Base-by-base conservation (phyloP, 2,329 filamentous ascomycete species). In the Paracamarosporium sp. region DNA sequence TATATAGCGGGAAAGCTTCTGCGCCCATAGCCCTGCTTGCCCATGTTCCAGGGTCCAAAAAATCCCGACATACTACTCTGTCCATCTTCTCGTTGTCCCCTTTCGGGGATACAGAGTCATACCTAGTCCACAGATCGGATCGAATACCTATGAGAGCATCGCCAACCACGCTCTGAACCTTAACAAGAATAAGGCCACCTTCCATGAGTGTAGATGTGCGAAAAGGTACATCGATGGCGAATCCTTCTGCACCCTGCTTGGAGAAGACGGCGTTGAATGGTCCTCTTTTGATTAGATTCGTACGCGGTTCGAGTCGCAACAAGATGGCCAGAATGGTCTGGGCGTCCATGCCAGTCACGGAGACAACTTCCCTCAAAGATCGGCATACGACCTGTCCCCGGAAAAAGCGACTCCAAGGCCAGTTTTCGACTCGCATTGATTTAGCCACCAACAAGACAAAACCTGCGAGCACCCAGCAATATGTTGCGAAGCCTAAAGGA, bases 381-480 rank as follows among this genome's bases (percentile, higher is more conserved):
- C 45, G 43, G n/a, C 44, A 55, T 7, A 50, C 44, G 4, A 55
- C 51, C 22, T 44, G 28, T 13, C 43, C 41, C 5, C 30, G 40
- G 15, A 54, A 44, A 22, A 54, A 54, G 6, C 43, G 38, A 12
- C 43, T 46, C 51, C 51, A 54, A 2, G 51, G 51, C 51, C 51
- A 54, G 7, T 54, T 44, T 13, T 46, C 31, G 6, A 54, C 51
- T 5, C 43, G 40, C 28, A 46, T 36, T n/a, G 38, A 46, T 30
- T 54, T 54, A n/a, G 41, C 36, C 7, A 54, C 33, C 7, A 54
- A 15, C n/a, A 54, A 11, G 6, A 54, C 17, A 31, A 54, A 54
- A 12, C 41, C 51, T 15, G 51, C 12, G 13, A 54, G 17, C 13
- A 47, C 51, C 51, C 51, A 54, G n/a, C 31, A 46, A 22, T 46